Base-by-base conservation (phyloP, 169 alveolate genomes). In the Plasmodium reichenowi region DNA sequence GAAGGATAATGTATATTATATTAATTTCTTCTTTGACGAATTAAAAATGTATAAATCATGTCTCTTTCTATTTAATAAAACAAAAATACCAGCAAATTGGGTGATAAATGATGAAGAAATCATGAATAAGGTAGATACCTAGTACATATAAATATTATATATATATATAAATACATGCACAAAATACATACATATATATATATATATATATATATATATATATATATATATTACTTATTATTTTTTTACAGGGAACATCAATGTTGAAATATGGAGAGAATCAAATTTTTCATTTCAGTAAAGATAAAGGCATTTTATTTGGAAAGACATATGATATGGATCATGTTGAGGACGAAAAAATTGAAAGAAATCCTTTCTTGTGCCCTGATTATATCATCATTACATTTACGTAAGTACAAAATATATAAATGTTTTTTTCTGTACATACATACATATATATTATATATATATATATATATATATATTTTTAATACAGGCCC, bases 381-480 rank as follows among this genome's bases (percentile, higher is more conserved):
- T 80, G 56, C 56, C 90, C 90, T 62, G 66, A 80, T 80, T 80
- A 67, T 63, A 67, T 80, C 32, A 68, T 80, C 54, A 72, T 80
- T 43, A 80, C 90, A 47, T 80, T 80, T 62, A 56, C 62, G 90
- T 80, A 68, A 80, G 83, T 38, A 8, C 32, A 32, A 32, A 32
- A 5, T 32, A 6, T 32, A 32, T 4, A 32, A 32, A 5, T 32
- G 5, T 9, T 52, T 52, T 52, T 52, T 52, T 52, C 12, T 52
- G 6, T 52, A 13, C 17, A 13, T 52, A 3, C 9, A 48, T 22
- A 9, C 2, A 8, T 32, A 12, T 60, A 4, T 22, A 63, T 13
- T 72, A 20, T 10, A 70, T 70, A 58, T 22, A 70, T 43, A 70
- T 20, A 70, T 43, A 17, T 52, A 50, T 70, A 47, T 54, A 54